A percentile compares a stretch with the other conserved stretches of the same genome.
Evolutionary conservation across 495 filamentous ascomycete species (phyloP).

Genomic region (Wilcoxina mikolae): DNA sequence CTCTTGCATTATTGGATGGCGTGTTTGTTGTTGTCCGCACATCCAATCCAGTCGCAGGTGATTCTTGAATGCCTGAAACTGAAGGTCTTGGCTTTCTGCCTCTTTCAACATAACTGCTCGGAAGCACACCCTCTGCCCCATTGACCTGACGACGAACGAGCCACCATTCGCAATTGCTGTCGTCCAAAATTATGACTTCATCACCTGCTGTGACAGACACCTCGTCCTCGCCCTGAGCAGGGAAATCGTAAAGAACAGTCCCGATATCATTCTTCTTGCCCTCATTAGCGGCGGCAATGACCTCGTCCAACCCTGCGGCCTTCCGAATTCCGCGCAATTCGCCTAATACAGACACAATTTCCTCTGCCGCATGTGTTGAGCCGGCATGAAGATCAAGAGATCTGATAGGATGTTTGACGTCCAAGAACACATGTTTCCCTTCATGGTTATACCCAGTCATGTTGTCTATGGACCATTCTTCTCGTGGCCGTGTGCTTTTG

Average conservation of each 20-base stretch:
- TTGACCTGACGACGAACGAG: slow-evolving; percentile 80
- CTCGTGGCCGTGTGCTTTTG: slow-evolving; percentile 48
- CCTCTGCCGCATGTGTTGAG: slow-evolving; percentile 87
- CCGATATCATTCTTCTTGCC: slow-evolving; percentile 57
- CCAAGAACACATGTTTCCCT: slow-evolving; percentile 94
- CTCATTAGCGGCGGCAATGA: slow-evolving; percentile 59
- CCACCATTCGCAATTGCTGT: slow-evolving; percentile 95
- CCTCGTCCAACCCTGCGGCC: slow-evolving; percentile 72
- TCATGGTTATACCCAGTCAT: slow-evolving; percentile 91
- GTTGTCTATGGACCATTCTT: slow-evolving; percentile 89
- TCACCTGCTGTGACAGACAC: slow-evolving; percentile 82
- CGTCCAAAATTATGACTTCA: slow-evolving; percentile 81
- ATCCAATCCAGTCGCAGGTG: slow-evolving; percentile 8
- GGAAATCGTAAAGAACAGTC: slow-evolving; percentile 82
- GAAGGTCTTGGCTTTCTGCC: slow-evolving; percentile 17
- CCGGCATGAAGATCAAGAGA: slow-evolving; percentile 94
- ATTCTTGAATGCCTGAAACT: slow-evolving; percentile 21
- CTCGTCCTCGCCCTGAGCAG: slow-evolving; percentile 91
- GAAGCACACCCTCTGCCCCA: slow-evolving; percentile 92
- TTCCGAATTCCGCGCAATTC: slow-evolving; percentile 75
- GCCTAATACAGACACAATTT: slow-evolving; percentile 75
- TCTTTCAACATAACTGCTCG: slow-evolving; percentile 81
- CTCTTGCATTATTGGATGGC: not conserved
- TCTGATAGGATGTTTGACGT: slow-evolving; percentile 77
- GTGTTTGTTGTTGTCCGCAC: not conserved